A percentile compares a stretch with the other conserved stretches of the same genome.
phyloP scores from a whole-genome alignment of 2,329 filamentous ascomycete species.

The Emergomyces orientalis region DNA sequence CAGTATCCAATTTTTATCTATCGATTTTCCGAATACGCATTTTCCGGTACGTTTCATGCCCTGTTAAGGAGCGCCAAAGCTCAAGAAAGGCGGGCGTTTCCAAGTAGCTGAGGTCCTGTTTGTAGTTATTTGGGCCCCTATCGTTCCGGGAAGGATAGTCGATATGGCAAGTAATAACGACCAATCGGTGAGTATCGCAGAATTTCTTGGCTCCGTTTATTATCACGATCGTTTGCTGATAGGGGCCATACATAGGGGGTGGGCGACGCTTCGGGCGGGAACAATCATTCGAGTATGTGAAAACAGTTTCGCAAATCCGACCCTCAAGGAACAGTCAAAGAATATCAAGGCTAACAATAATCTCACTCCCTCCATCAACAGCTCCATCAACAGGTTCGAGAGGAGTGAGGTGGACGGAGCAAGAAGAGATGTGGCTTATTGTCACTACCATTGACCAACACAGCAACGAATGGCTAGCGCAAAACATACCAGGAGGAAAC shows the following conservation, averaged over 20 bases:
- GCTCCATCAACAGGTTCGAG: neutral
- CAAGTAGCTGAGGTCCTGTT: neutral
- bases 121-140: neutral
- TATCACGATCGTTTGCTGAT: neutral
- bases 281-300: neutral
- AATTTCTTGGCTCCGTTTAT: neutral
- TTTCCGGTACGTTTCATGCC: too few species aligned
- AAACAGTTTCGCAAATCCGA: neutral
- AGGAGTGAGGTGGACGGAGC: conserved; percentile 12
- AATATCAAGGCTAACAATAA: neutral
- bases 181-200: neutral
- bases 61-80: neutral
- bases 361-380: neutral
- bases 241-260: neutral
- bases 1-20: neutral
- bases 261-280: neutral
- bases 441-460: conserved; percentile 12
- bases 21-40: neutral
- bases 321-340: too few species aligned
- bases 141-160: neutral
- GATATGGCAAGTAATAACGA: neutral
- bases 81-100: neutral
- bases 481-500: conserved; percentile 12
- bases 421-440: conserved; percentile 15
- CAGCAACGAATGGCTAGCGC: conserved; percentile 11